Conservation (phyloP, 2,329 filamentous ascomycete species). For the Ilyonectria sp. region DNA sequence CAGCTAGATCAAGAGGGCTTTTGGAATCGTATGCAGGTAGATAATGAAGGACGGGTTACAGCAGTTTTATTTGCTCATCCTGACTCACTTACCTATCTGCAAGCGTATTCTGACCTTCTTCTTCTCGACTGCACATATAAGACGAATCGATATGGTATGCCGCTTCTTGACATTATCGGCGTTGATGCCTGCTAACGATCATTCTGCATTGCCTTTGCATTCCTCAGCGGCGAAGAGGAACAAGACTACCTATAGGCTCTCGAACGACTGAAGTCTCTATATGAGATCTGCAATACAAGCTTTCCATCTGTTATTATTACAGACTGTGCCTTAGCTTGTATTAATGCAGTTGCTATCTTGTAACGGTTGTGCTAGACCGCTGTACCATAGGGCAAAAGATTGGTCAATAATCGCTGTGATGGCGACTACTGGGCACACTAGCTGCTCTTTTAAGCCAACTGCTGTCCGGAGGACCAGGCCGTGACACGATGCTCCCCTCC, state of each 20-base stretch:
- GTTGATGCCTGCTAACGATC: conserved; percentile 39
- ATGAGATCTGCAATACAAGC: conserved; percentile 25
- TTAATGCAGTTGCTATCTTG: neutral
- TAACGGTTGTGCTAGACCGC: too few species aligned
- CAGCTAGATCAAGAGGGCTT: too few species aligned
- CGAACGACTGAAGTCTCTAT: conserved; percentile 36
- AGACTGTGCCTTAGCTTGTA: conserved; percentile 37
- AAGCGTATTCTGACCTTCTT: conserved; percentile 37
- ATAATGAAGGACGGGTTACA: conserved; percentile 25
- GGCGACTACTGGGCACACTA: too few species aligned
- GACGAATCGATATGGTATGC: conserved; percentile 44
- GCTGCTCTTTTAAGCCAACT: too few species aligned
- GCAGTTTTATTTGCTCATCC: conserved; percentile 43
- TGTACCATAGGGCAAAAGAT: too few species aligned
- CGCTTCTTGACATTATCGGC: conserved; percentile 42
- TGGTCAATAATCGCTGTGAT: too few species aligned
- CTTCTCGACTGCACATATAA: conserved; percentile 46
- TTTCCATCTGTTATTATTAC: conserved; percentile 36
- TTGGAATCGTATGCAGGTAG: too few species aligned
- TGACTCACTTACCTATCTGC: conserved; percentile 41
- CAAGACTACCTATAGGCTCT: conserved; percentile 43
- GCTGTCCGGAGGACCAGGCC: too few species aligned
- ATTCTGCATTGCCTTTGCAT: conserved; percentile 43
- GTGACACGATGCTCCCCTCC: too few species aligned
- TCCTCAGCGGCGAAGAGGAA: conserved; percentile 2